Evolutionary conservation across 306 rosid genomes (phyloP), one percentile per base, ranked within the genome.

Genomic region (Malus sylvestris): DNA sequence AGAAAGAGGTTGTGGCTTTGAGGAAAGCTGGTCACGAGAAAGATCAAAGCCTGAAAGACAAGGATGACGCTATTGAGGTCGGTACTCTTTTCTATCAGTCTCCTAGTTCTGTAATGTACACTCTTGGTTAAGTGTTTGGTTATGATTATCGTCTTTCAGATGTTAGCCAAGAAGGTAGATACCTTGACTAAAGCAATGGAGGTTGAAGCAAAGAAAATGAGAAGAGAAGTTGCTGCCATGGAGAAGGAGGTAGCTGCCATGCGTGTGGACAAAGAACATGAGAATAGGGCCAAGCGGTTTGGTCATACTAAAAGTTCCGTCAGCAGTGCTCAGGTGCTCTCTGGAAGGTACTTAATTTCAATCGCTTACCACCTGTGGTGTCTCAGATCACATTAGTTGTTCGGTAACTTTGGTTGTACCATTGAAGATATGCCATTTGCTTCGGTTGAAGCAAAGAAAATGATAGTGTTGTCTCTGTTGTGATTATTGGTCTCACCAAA

Each of bases 191-290:
- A 93, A 86, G 99, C 99, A 78, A 96, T 96, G 99, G 99, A 96
- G 79, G 98, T 96, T 68, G 98, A 96, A 84, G 99, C 99, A n/a
- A 92, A 86, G 90, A 96, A 93, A 81, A 96, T 96, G 98, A 89
- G 98, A 88, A 91, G 99, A 73, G 99, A 96, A 88, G 99, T 96
- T 67, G 97, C 98, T 75, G 80, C 77, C 71, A 96, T 92, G 99
- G 99, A 96, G 91, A 96, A 92, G 86, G 97, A 96, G 88, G 98
- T 96, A 71, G 95, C 99, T 85, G 99, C 98, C n/a, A 92, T 96
- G 96, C 97, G 99, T 27, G 90, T 91, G 68, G 99, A 96, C 71
- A 96, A 96, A 80, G 99, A 87, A 68, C 99, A 96, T 67, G 98
- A 91, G 40, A 91, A 79, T 82, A 88, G 96, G 87, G 90, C 97